Conservation (phyloP, 1,284 basidiomycete genomes). For the Marasmius tenuissimus region DNA sequence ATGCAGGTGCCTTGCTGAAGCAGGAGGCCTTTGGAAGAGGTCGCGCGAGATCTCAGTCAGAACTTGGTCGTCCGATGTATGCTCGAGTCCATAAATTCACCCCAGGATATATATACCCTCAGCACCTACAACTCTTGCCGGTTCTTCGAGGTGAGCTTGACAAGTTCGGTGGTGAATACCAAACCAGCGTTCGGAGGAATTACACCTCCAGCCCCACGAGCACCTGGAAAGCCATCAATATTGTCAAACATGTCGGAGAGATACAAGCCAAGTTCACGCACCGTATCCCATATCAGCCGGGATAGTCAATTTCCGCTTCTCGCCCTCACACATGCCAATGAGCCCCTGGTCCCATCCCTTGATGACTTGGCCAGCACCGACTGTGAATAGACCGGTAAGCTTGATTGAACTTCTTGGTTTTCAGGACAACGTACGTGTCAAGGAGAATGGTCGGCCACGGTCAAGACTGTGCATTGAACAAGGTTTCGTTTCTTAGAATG, state of each 20-base stretch:
- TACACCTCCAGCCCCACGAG: too few relatives aligned
- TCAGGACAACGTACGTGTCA: conserved; percentile 55
- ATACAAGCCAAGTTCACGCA: conserved; percentile 35
- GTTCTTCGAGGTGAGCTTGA: neutral
- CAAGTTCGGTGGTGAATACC: neutral
- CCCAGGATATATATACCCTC: too few relatives aligned
- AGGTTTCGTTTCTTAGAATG: neutral
- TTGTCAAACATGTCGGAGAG: too few relatives aligned
- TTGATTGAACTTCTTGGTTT: neutral
- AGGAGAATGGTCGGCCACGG: conserved; percentile 64
- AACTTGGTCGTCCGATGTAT: too few relatives aligned
- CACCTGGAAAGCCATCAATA: too few relatives aligned
- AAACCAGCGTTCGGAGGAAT: neutral
- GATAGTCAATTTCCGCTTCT: conserved; percentile 91
- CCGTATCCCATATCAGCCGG: conserved; percentile 81
- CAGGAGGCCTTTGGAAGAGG: too few relatives aligned
- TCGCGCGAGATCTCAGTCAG: too few relatives aligned
- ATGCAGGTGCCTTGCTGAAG: too few relatives aligned
- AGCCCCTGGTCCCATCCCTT: conserved; percentile 82
- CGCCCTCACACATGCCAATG: conserved; percentile 82
- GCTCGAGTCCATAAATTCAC: too few relatives aligned
- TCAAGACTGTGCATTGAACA: conserved; percentile 56
- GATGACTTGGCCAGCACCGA: conserved; percentile 82
- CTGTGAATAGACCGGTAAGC: conserved; percentile 33
- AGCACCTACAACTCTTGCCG: too few relatives aligned